A percentile compares a stretch with the other conserved stretches of the same genome.
These are phyloP conservation scores for Paecilomyces fulvus DNA, from an alignment of 2,329 filamentous ascomycete genomes.

Conservation along the genomic window DNA sequence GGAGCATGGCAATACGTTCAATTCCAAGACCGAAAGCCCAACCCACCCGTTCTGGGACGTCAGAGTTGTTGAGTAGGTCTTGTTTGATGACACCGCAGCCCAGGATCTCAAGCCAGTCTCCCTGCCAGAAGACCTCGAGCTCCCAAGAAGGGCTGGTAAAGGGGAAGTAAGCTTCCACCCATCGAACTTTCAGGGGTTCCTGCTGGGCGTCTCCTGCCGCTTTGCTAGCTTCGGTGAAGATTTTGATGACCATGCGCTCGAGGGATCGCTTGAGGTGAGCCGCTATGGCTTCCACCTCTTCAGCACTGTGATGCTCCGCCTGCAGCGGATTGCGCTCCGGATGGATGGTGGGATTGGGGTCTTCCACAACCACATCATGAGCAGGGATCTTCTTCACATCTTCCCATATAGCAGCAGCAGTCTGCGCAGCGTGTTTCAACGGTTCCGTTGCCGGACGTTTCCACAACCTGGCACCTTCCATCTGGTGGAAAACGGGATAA, in stretches of 20 bases:
- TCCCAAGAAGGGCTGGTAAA: conserved; percentile 96
- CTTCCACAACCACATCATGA: conserved; percentile 70
- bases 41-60: conserved; percentile 64
- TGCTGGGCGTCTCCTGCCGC: conserved; percentile 50
- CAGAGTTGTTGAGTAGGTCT: conserved; percentile 67
- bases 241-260: conserved; percentile 80
- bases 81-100: conserved; percentile 90
- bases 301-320: conserved; percentile 56
- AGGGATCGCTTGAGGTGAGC: conserved; percentile 82
- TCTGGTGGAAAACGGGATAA: conserved; percentile 97
- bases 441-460: conserved; percentile 46
- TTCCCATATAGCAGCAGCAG: conserved; percentile 54
- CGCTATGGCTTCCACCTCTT: conserved; percentile 73
- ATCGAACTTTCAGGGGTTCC: conserved; percentile 76
- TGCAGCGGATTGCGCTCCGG: conserved; percentile 77
- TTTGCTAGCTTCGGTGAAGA: conserved; percentile 69
- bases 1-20: conserved; percentile 92
- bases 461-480: conserved; percentile 93
- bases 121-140: conserved; percentile 87
- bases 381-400: conserved; percentile 64
- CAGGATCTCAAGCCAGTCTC: conserved; percentile 90
- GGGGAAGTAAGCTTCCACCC: conserved; percentile 96
- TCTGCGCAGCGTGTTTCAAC: conserved; percentile 29
- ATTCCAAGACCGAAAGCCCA: conserved; percentile 96
- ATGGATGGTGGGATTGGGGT: conserved; percentile 72